Conservation (phyloP, 2,329 filamentous ascomycete genomes). For the Trichoderma polysporum region DNA sequence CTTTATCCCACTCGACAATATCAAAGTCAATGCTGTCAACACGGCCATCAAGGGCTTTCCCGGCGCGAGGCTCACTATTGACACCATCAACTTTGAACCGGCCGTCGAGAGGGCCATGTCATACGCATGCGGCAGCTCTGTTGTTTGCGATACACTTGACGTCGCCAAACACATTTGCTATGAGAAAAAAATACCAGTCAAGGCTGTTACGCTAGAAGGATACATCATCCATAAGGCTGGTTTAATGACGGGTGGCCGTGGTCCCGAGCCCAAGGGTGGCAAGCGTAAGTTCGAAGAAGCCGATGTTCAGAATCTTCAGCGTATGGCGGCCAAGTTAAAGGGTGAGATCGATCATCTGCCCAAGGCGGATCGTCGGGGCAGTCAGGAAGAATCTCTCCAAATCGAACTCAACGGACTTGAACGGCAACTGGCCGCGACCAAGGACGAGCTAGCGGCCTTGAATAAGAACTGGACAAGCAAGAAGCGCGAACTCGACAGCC, state of each 20-base stretch:
- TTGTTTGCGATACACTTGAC: slow-evolving; percentile 85
- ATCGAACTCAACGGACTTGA: slow-evolving; percentile 78
- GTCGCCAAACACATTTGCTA: slow-evolving; percentile 91
- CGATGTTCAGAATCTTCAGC: slow-evolving; percentile 81
- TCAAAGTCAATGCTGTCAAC: slow-evolving; percentile 90
- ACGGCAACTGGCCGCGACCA: slow-evolving; percentile 67
- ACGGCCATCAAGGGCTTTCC: slow-evolving; percentile 87
- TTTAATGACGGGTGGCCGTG: slow-evolving; percentile 92
- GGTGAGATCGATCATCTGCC: slow-evolving; percentile 79
- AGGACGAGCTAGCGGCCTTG: slow-evolving; percentile 74
- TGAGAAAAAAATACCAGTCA: slow-evolving; percentile 79
- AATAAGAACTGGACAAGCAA: slow-evolving; percentile 84
- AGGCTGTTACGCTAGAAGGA: slow-evolving; percentile 93
- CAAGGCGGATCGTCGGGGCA: slow-evolving; percentile 70
- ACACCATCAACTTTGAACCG: slow-evolving; percentile 91
- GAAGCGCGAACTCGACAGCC: slow-evolving; percentile 74
- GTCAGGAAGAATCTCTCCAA: slow-evolving; percentile 77
- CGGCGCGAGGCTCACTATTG: slow-evolving; percentile 84
- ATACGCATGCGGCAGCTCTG: slow-evolving; percentile 90
- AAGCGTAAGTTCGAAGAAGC: slow-evolving; percentile 86
- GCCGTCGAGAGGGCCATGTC: slow-evolving; percentile 88
- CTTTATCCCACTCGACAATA: slow-evolving; percentile 95
- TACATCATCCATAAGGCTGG: slow-evolving; percentile 95
- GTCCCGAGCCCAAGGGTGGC: slow-evolving; percentile 69
- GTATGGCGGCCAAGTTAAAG: slow-evolving; percentile 70